phyloP scores from a whole-genome alignment of 345 rosid species.

The Corchorus olitorius region DNA sequence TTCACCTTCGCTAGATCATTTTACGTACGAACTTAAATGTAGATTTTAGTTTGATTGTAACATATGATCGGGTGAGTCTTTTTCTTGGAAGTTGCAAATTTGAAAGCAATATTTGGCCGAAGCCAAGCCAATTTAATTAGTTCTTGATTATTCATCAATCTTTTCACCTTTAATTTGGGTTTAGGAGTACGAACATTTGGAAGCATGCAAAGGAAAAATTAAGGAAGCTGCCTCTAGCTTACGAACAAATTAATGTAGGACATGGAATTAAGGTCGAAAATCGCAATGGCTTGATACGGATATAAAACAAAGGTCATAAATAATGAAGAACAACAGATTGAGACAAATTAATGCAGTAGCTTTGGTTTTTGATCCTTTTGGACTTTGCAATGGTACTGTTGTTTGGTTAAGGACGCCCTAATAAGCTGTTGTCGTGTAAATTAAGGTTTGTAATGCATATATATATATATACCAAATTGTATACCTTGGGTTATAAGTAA shows the following conservation, averaged over 20 bases:
- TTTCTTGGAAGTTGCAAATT: background rate
- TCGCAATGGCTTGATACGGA: background rate
- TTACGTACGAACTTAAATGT: background rate
- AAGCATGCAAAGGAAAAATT: background rate
- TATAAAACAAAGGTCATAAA: background rate
- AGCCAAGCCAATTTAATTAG: no score
- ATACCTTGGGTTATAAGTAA: no score
- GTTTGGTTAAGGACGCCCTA: background rate
- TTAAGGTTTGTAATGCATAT: background rate
- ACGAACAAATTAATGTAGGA: background rate
- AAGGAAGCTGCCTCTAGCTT: background rate
- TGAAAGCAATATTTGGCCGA: no score
- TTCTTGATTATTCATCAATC: no score
- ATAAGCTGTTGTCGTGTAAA: background rate
- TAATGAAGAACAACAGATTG: background rate
- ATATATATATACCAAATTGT: no score
- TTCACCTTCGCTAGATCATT: background rate
- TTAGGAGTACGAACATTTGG: background rate
- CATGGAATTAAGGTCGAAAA: background rate
- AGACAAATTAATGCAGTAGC: background rate
- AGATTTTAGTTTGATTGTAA: background rate
- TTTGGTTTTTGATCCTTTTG: background rate
- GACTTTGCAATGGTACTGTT: no score
- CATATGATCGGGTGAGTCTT: background rate
- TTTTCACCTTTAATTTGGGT: background rate